These are phyloP conservation scores for Nemania sp. DNA, from an alignment of 2,329 filamentous ascomycete genomes.

Conservation along the genomic window DNA sequence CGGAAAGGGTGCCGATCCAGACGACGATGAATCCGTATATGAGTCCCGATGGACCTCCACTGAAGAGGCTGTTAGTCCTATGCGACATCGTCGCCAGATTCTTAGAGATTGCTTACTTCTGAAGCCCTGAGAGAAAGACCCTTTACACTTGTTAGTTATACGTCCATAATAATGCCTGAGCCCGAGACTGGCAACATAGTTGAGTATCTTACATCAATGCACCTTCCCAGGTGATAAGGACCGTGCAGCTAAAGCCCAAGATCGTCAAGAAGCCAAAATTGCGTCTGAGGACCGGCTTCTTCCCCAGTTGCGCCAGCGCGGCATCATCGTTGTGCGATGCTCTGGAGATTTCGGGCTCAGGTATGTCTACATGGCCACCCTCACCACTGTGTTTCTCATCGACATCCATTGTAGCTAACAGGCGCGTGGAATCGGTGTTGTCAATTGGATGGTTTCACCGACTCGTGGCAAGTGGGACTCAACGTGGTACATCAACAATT, in stretches of 20 bases:
- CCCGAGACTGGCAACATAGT: too few relatives aligned
- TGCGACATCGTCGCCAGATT: too few relatives aligned
- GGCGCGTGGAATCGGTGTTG: too few relatives aligned
- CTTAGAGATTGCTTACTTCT: slow-evolving; percentile 14
- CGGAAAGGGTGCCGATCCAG: slow-evolving; percentile 51
- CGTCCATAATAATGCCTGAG: too few relatives aligned
- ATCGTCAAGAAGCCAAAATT: slow-evolving; percentile 31
- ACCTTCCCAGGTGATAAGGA: slow-evolving; percentile 32
- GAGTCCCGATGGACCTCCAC: slow-evolving; percentile 46
- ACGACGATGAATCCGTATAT: slow-evolving; percentile 56
- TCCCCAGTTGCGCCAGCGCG: slow-evolving; percentile 22
- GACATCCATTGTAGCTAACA: too few relatives aligned
- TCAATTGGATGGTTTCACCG: too few relatives aligned
- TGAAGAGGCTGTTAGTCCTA: not conserved
- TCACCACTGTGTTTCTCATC: too few relatives aligned
- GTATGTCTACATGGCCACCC: too few relatives aligned
- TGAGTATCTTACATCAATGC: slow-evolving; percentile 19
- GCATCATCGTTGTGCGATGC: slow-evolving; percentile 5
- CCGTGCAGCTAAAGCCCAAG: slow-evolving; percentile 29
- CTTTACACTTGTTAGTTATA: slow-evolving; percentile 1
- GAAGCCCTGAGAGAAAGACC: slow-evolving; percentile 19
- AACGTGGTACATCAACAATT: too few relatives aligned
- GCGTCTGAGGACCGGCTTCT: slow-evolving; percentile 26
- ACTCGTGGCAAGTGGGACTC: too few relatives aligned
- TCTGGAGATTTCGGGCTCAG: too few relatives aligned